A percentile compares a stretch with the other conserved stretches of the same genome.
Evolutionary conservation across 805 yeast genomes (phyloP).

Genomic region (Kregervanrija pseudodelftensis): DNA sequence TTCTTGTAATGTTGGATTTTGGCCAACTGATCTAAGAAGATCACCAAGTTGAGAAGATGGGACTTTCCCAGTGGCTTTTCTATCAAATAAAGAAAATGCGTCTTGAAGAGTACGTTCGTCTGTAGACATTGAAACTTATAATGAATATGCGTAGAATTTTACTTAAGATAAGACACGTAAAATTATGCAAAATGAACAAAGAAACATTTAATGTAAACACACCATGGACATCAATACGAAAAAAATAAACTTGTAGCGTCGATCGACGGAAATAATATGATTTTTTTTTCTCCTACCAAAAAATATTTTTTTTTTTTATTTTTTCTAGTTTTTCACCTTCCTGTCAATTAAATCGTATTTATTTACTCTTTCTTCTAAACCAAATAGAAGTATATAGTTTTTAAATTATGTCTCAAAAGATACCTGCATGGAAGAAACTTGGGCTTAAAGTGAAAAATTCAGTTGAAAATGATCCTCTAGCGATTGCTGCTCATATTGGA

Average conservation of each 20-base stretch:
- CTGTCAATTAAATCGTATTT: background rate
- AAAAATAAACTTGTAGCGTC: too few relatives aligned
- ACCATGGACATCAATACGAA: too few relatives aligned
- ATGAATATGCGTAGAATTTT: background rate
- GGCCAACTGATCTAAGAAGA: conserved; percentile 92
- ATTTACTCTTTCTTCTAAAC: background rate
- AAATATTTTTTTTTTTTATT: background rate
- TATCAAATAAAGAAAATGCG: conserved; percentile 94
- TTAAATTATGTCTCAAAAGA: conserved; percentile 3
- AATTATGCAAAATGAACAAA: too few relatives aligned
- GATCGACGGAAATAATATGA: too few relatives aligned
- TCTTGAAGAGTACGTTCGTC: conserved; percentile 56
- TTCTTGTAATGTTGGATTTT: conserved; percentile 93
- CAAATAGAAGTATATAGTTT: conserved; percentile 14
- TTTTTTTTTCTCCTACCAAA: conserved; percentile 1
- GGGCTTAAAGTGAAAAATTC: conserved; percentile 58
- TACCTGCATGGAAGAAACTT: conserved; percentile 82
- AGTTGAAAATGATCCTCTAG: conserved; percentile 37
- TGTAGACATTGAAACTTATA: conserved; percentile 1
- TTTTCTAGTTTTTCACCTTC: too few relatives aligned
- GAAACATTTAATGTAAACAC: too few relatives aligned
- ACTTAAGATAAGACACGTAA: too few relatives aligned
- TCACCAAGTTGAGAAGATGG: conserved; percentile 84
- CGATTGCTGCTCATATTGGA: conserved; percentile 33
- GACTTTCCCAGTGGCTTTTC: conserved; percentile 90